Conservation (phyloP, 306 rosid species). For the Acacia confusa region DNA sequence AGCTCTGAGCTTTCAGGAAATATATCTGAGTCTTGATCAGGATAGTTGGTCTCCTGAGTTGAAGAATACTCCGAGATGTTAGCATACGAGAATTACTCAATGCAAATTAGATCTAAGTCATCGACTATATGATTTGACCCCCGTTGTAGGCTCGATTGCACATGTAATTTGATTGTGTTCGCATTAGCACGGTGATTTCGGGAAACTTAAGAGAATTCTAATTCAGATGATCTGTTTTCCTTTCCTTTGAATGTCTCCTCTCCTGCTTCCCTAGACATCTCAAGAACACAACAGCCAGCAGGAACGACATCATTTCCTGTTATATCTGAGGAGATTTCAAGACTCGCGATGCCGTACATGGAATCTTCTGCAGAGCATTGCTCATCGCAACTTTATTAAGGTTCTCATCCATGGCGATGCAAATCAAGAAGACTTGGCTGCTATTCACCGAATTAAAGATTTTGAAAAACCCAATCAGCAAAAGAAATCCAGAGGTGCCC, state of each 20-base stretch:
- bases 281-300: too few relatives aligned
- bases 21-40: constrained; percentile 57
- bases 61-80: constrained; percentile 51
- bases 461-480: too few relatives aligned
- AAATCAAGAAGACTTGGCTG: too few relatives aligned
- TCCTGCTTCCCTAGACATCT: constrained; percentile 24
- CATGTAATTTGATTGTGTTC: constrained; percentile 36
- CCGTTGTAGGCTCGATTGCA: constrained; percentile 54
- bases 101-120: constrained; percentile 70
- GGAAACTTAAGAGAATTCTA: constrained; percentile 41
- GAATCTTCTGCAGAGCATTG: constrained; percentile 21
- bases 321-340: constrained; percentile 30
- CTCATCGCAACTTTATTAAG: constrained; percentile 33
- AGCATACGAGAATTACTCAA: constrained; percentile 58
- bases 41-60: constrained; percentile 51
- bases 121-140: constrained; percentile 35
- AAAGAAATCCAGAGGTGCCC: too few relatives aligned
- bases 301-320: constrained; percentile 47
- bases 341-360: constrained; percentile 29
- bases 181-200: constrained; percentile 32
- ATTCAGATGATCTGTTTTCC: constrained; percentile 55
- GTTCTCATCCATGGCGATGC: too few relatives aligned
- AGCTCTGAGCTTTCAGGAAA: constrained; percentile 53
- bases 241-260: constrained; percentile 30
- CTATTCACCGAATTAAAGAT: too few relatives aligned